Evolutionary conservation across 2,329 filamentous ascomycete species (phyloP).

Genomic region (Aspergillus versicolor): DNA sequence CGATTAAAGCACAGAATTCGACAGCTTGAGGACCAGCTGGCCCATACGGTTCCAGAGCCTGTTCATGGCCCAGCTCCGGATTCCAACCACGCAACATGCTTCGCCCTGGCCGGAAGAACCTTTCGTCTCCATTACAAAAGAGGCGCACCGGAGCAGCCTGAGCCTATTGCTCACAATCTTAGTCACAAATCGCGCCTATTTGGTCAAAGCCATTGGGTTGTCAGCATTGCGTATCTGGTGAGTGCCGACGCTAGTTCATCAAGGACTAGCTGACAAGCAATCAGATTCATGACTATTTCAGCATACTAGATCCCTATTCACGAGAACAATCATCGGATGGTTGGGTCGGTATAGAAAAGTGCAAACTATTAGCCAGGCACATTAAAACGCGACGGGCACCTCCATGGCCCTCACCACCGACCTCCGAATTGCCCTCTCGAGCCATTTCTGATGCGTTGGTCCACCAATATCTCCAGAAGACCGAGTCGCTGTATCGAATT

Average conservation of each 20-base stretch:
- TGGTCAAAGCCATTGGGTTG: slow-evolving; percentile 1
- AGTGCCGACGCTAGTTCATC: not conserved
- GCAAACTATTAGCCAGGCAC: slow-evolving; percentile 53
- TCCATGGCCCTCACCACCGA: slow-evolving; percentile 47
- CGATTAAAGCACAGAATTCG: not conserved
- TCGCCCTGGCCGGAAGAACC: not conserved
- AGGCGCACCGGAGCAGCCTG: not conserved
- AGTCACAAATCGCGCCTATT: not conserved
- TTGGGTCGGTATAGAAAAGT: slow-evolving; percentile 44
- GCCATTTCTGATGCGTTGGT: slow-evolving; percentile 51
- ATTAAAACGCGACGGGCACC: slow-evolving; percentile 55
- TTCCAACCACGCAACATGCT: not conserved
- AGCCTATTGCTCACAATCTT: not conserved
- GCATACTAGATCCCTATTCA: slow-evolving; percentile 44
- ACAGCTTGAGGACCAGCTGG: not conserved
- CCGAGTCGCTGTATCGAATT: slow-evolving; percentile 57
- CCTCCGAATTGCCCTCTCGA: slow-evolving; percentile 44
- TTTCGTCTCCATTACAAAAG: not conserved
- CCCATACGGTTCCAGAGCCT: not conserved
- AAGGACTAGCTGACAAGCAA: not conserved
- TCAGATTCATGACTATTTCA: slow-evolving; percentile 35
- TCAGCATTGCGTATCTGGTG: not conserved
- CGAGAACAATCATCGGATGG: slow-evolving; percentile 39
- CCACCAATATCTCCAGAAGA: slow-evolving; percentile 53
- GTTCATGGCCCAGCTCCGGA: not conserved